Conservation (phyloP, 148 eudicot genomes). For the Linanthus parryae region DNA sequence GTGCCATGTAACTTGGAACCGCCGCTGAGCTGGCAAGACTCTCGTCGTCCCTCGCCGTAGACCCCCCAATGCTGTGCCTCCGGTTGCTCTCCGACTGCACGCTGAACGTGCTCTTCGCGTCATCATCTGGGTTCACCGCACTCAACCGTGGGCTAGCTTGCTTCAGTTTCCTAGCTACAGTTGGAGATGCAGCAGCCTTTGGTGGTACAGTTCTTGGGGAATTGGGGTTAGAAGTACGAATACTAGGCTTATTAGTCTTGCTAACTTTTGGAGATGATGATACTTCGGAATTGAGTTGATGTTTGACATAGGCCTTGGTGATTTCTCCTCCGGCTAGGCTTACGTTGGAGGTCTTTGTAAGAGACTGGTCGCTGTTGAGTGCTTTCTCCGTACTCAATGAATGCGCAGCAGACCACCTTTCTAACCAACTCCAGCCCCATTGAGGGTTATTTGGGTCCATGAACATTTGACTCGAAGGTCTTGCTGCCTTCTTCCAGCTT, state of each 20-base stretch:
- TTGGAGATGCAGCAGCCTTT: conserved; percentile 17
- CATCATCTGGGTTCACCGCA: conserved; percentile 40
- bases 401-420: conserved; percentile 70
- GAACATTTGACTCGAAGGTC: conserved; percentile 49
- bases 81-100: conserved; percentile 46
- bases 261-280: conserved; percentile 23
- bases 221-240: conserved; percentile 26
- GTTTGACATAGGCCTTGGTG: conserved; percentile 47
- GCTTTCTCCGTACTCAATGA: conserved; percentile 62
- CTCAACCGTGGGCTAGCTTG: conserved; percentile 39
- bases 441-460: conserved; percentile 82
- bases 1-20: conserved; percentile 83
- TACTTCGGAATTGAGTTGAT: conserved; percentile 36
- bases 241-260: too few species aligned
- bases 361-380: conserved; percentile 22
- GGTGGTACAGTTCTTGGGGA: conserved; percentile 39
- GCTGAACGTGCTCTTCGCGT: conserved; percentile 45
- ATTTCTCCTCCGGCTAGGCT: conserved; percentile 31
- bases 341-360: conserved; percentile 19
- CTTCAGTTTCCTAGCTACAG: conserved; percentile 31
- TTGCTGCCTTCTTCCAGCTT: conserved; percentile 71
- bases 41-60: conserved; percentile 60
- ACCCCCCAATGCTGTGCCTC: conserved; percentile 58
- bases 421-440: conserved; percentile 99
- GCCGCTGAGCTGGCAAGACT: conserved; percentile 60